A percentile compares a stretch with the other conserved stretches of the same genome.
These are phyloP conservation scores for Wickerhamomyces tratensis DNA, from an alignment of 805 yeast species.

Conservation along the genomic window DNA sequence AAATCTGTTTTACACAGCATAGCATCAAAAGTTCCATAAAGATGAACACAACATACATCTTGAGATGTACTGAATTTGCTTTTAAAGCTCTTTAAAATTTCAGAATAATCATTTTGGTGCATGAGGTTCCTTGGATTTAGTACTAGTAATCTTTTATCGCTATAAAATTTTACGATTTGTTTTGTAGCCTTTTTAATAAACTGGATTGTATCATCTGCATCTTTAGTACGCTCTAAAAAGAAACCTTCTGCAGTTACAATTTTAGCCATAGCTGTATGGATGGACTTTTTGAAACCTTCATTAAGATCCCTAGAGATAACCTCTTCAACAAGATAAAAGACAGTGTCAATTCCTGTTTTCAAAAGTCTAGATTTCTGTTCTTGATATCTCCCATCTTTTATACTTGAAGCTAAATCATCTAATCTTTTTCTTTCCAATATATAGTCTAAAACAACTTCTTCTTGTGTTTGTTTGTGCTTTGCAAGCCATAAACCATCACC, in stretches of 20 bases:
- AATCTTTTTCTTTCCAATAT: conserved; percentile 87
- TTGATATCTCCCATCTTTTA: conserved; percentile 77
- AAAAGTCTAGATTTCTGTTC: conserved; percentile 80
- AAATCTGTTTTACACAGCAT: conserved; percentile 61
- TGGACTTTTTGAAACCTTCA: conserved; percentile 45
- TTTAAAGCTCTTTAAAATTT: conserved; percentile 20
- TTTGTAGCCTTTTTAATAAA: conserved; percentile 43
- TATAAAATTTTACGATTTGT: conserved; percentile 30
- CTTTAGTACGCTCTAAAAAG: conserved; percentile 55
- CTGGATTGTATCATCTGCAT: conserved; percentile 65
- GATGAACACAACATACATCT: conserved; percentile 37
- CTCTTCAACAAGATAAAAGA: conserved; percentile 78
- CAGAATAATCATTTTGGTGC: conserved; percentile 39
- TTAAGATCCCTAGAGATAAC: conserved; percentile 35
- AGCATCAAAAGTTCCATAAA: conserved; percentile 48
- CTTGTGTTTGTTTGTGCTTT: conserved; percentile 41
- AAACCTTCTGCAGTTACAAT: conserved; percentile 59
- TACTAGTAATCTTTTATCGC: conserved; percentile 31
- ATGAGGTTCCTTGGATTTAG: conserved; percentile 40
- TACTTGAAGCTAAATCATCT: conserved; percentile 76
- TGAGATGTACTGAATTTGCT: conserved; percentile 20
- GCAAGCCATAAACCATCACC: conserved; percentile 95
- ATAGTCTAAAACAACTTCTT: conserved; percentile 64
- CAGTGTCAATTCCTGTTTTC: conserved; percentile 56
- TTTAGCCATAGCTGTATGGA: conserved; percentile 68